These are phyloP conservation scores for Dillenia turbinata DNA, from an alignment of 164 flowering plant species.

Conservation along the genomic window DNA sequence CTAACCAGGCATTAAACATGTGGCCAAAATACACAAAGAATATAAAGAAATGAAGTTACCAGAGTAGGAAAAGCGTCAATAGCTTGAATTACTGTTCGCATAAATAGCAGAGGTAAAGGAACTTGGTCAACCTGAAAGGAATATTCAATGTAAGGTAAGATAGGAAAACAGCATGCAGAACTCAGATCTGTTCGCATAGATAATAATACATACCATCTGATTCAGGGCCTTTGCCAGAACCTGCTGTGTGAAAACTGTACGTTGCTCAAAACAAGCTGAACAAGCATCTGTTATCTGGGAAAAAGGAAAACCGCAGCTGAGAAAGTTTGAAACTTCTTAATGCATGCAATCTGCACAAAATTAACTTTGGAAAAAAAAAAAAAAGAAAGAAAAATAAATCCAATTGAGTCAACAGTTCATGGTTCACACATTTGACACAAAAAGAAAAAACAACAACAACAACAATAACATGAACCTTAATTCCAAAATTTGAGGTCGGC, in stretches of 20 bases:
- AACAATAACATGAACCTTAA: no score
- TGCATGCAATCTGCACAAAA: no score
- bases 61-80: slow-evolving; percentile 90
- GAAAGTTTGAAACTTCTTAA: no score
- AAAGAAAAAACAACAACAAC: no score
- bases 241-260: slow-evolving; percentile 94
- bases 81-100: slow-evolving; percentile 98
- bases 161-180: neutral
- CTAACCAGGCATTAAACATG: neutral
- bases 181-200: neutral
- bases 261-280: slow-evolving; percentile 97
- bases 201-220: slow-evolving; percentile 60
- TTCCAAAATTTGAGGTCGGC: no score
- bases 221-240: slow-evolving; percentile 87
- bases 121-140: slow-evolving; percentile 77
- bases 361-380: no score
- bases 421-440: no score
- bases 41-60: slow-evolving; percentile 36
- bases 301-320: neutral
- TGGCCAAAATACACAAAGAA: neutral
- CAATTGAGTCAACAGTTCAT: no score
- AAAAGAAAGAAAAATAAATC: no score
- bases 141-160: neutral
- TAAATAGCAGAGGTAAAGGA: slow-evolving; percentile 87
- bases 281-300: slow-evolving; percentile 93